These are phyloP conservation scores for Starmerella etchellsii DNA, from an alignment of 805 yeast species.

Conservation along the genomic window DNA sequence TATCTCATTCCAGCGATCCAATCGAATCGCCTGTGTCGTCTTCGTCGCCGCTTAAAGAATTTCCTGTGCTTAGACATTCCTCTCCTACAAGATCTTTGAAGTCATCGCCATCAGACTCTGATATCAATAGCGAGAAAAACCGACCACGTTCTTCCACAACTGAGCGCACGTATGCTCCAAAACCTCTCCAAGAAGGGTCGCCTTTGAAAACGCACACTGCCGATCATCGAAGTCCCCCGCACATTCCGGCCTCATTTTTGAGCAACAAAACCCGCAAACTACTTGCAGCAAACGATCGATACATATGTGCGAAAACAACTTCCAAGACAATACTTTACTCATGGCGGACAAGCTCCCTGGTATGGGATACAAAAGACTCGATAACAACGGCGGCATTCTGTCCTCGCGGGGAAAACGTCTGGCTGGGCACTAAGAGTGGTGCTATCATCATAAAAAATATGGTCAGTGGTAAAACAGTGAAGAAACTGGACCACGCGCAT, in stretches of 20 bases:
- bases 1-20: too few relatives aligned
- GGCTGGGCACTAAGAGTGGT: slow-evolving; percentile 12
- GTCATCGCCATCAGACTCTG: too few relatives aligned
- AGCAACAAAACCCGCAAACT: slow-evolving; percentile 1
- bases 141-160: background rate
- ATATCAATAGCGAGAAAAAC: too few relatives aligned
- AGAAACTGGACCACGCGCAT: slow-evolving; percentile 8
- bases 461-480: background rate
- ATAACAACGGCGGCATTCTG: slow-evolving; percentile 7
- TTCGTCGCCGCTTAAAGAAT: too few relatives aligned
- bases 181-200: slow-evolving; percentile 2
- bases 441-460: background rate
- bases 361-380: slow-evolving; percentile 12
- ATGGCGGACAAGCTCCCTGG: slow-evolving; percentile 9
- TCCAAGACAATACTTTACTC: slow-evolving; percentile 9
- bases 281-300: slow-evolving; percentile 11
- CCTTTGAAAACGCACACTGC: slow-evolving; percentile 11
- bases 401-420: slow-evolving; percentile 3
- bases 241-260: slow-evolving; percentile 8
- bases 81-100: too few relatives aligned
- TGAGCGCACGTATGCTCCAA: slow-evolving; percentile 9
- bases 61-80: too few relatives aligned
- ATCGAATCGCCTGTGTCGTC: too few relatives aligned
- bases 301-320: slow-evolving; percentile 5
- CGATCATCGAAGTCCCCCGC: slow-evolving; percentile 10